phyloP scores from a whole-genome alignment of 352 stramenopile species.

The Discostella stelligera region DNA sequence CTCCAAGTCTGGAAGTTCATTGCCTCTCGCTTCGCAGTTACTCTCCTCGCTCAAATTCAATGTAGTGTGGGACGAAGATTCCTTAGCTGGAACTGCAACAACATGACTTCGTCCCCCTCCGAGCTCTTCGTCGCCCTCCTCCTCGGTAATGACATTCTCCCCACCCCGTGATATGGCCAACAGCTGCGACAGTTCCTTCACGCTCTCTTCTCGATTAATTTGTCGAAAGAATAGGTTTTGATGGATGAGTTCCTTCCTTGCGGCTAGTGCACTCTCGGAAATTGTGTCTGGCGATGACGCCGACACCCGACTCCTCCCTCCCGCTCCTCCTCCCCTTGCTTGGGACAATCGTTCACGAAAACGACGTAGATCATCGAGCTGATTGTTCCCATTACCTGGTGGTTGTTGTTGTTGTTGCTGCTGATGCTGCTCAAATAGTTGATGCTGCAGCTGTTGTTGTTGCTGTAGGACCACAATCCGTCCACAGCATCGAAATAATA shows the following conservation, averaged over 20 bases:
- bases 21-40: neutral
- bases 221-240: conserved; percentile 46
- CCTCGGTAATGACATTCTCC: neutral
- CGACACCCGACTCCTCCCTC: neutral
- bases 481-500: conserved; percentile 1
- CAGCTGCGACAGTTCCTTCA: conserved; percentile 25
- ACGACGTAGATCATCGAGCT: conserved; percentile 2
- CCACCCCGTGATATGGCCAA: conserved; percentile 34
- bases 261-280: neutral
- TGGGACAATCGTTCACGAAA: neutral
- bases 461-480: neutral
- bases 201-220: conserved; percentile 44
- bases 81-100: neutral
- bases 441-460: neutral
- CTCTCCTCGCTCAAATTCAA: neutral
- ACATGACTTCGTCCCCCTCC: neutral
- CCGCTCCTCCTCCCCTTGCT: neutral
- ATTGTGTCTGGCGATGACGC: neutral
- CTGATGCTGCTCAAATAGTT: neutral
- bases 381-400: neutral
- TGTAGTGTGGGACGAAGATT: neutral
- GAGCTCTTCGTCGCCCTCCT: conserved; percentile 19
- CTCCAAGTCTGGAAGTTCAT: neutral
- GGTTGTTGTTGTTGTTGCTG: neutral
- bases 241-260: conserved; percentile 37